Percentiles rank a stretch among this genome's conserved stretches.
These are phyloP conservation scores for Eimeria acervulina DNA, from an alignment of 169 alveolate species.

Conservation along the genomic window DNA sequence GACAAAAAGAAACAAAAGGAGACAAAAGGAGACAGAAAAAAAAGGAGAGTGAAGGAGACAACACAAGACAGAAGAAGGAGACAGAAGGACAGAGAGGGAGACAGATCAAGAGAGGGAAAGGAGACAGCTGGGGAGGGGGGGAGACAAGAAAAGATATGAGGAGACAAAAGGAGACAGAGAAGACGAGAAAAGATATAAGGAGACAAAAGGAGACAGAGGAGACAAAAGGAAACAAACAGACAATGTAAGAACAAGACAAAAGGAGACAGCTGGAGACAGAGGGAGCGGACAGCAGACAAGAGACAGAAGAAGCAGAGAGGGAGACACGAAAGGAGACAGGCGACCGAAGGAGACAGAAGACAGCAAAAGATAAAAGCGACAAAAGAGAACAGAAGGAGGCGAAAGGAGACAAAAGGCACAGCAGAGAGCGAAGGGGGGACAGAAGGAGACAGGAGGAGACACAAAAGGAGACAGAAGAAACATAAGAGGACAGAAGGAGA, in stretches of 20 bases:
- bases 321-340: neutral
- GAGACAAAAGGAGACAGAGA: too few relatives aligned
- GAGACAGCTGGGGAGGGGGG: too few relatives aligned
- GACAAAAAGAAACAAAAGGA: too few relatives aligned
- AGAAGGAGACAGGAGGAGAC: neutral
- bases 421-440: neutral
- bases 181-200: too few relatives aligned
- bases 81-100: too few relatives aligned
- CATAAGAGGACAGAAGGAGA: neutral
- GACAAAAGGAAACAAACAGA: neutral
- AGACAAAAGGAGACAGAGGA: neutral
- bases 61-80: too few relatives aligned
- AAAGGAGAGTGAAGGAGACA: too few relatives aligned
- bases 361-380: neutral
- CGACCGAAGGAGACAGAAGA: neutral
- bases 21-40: too few relatives aligned
- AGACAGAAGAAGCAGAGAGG: neutral
- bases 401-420: neutral
- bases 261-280: neutral
- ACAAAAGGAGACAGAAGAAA: neutral
- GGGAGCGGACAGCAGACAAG: neutral
- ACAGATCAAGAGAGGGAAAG: too few relatives aligned
- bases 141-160: too few relatives aligned
- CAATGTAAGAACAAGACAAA: neutral
- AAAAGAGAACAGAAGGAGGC: neutral